These are phyloP conservation scores for Aspergillus neoniger DNA, from an alignment of 2,329 filamentous ascomycete genomes.

Conservation along the genomic window DNA sequence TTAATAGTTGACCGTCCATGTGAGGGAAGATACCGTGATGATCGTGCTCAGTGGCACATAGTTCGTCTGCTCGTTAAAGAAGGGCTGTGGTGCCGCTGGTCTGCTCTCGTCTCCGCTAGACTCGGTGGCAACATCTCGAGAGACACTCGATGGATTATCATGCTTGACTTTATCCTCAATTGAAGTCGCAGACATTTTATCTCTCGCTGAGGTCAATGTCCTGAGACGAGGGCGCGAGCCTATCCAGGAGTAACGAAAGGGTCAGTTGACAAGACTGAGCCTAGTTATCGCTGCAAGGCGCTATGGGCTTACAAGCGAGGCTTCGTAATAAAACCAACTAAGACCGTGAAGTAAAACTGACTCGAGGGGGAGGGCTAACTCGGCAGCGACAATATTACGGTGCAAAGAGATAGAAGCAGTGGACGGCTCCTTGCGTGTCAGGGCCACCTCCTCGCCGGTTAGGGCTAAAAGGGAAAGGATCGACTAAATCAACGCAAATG, in stretches of 20 bases:
- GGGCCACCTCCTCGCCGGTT: background rate
- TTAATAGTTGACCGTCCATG: background rate
- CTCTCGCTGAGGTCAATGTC: background rate
- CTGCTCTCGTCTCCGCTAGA: background rate
- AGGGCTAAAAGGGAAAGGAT: conserved; percentile 17
- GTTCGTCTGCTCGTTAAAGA: conserved; percentile 59
- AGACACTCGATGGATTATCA: conserved; percentile 5
- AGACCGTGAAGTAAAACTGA: background rate
- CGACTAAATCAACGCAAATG: conserved; percentile 32
- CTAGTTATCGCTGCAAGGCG: background rate
- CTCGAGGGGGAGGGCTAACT: background rate
- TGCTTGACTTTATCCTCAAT: background rate
- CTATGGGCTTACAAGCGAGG: background rate
- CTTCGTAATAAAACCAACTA: no score
- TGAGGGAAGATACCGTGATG: conserved; percentile 48
- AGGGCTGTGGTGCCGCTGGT: conserved; percentile 14
- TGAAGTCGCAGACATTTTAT: background rate
- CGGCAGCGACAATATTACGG: background rate
- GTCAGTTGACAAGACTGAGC: background rate
- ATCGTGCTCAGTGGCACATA: conserved; percentile 56
- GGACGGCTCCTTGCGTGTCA: background rate
- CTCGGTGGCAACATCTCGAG: background rate
- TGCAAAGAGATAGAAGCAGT: background rate
- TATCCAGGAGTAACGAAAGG: background rate
- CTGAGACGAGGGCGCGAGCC: background rate